Base-by-base conservation (phyloP, 2,329 filamentous ascomycete genomes). In the Ceratocystis albifundus region DNA sequence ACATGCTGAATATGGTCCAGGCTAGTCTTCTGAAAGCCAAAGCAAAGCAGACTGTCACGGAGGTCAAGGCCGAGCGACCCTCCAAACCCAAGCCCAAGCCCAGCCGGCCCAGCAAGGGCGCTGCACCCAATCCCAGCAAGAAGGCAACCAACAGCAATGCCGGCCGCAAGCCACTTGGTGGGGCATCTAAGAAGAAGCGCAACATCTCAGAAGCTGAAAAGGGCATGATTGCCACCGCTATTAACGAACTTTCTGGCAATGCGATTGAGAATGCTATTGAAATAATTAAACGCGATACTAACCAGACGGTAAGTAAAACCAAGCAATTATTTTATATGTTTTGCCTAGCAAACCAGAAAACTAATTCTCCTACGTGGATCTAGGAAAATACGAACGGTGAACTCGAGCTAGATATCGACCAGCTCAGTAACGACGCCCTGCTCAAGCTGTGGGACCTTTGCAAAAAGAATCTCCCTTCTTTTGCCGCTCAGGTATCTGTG, bases 281-380 rank as follows among this genome's bases (percentile, higher is more conserved):
- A 68, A 92, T 97, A 69, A 97, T 99, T 73, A 90, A 95, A 74
- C 85, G 84, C 70, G 93, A 96, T 70, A 96, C 78, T 76, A 89
- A 79, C 78, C 89, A 77, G 80, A 88, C 80, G 80, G 94, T 78
- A 82, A 84, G 80, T 82, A 78, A 36, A 15, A 3, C 75, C 30
- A 48, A 10, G 1, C 46, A 25, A 53, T 25, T 28, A 1, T 25
- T 12, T 41, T 3, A 4, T 41, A 3, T 41, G 12, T 41, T 1
- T 41, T 41, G 36, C 36, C 12, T 41, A 15, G 36, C 36, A 41
- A 41, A 41, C 36, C 36, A 12, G 36, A 41, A 64, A 66, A 69
- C 63, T 67, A 50, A 67, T 36, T 44, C 44, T 4, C 48, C 36
- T 45, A 12, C 65, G 68, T 62, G n/a, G 65, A 68, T 70, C 61